Evolutionary conservation across 768 basidiomycete species (phyloP), one percentile per base, ranked within the genome.

Genomic region (Floccularia luteovirens): DNA sequence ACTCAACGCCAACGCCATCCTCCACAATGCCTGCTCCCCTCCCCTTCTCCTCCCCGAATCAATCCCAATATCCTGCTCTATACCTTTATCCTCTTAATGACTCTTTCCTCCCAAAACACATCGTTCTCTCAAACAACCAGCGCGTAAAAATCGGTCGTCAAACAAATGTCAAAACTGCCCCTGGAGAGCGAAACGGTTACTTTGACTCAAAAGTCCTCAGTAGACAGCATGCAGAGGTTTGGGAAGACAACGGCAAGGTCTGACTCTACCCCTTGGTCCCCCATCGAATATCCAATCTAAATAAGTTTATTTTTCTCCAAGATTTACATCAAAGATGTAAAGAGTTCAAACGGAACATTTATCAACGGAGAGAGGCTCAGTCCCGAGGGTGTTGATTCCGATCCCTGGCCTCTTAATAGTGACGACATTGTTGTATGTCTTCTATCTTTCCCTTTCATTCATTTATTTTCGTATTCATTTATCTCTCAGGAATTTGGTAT

Each of bases 301-400:
- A 32, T 36, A 13, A 31, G 24, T 43, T 36, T 39, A 36, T 48
- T 38, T 36, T 44, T 31, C 48, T 47, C 32, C 23, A 33, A 97
- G 91, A 92, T 98, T 61, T 94, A 67, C 69, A 98, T 99, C 71
- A 94, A 91, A 63, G 96, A 98, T 60, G 91, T 97, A 56, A 94
- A 94, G 68, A 90, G 87, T 48, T 92, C 90, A 1, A 99, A 99
- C 48, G 96, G 96, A 1, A 99, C 96, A 4, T 99, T 98, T 58
- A 92, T 99, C 58, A 97, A 99, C 51, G 83, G 90, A 42, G 91
- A 98, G 48, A 75, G 96, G 28, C 79, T 98, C 35, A 90, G 85
- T 47, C 72, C 74, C 3, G 94, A 99, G 58, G 83, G 89, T 24
- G 70, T 86, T 43, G 93, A 97, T 64, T 90, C 86, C 0, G 88